Evolutionary conservation across 2,329 filamentous ascomycete genomes (phyloP), one percentile per base, ranked within the genome.

Genomic region (Trichoderma atrobrunneum): DNA sequence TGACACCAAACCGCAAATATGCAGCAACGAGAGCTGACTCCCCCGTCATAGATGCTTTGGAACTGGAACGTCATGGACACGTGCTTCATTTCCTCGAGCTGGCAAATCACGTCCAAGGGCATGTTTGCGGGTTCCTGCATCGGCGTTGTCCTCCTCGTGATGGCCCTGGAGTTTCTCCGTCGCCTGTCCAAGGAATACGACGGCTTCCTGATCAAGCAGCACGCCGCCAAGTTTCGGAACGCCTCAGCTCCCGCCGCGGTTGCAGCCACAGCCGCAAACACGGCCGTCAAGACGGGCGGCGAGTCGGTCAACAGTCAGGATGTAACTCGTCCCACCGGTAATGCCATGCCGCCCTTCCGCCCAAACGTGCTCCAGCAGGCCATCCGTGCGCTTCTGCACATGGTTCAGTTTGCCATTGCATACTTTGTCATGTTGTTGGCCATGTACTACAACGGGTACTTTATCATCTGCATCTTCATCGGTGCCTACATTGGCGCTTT

Each of bases 61-160:
- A 94, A 94, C 80, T 93, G 91, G 91, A 86, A 92, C 80, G 91
- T 90, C 3, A 84, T 92, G 78, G 89, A 92, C 78, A 82, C 90
- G 24, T 93, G 81, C 76, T 95, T 96, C 85, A 87, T 96, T 78
- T 83, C 91, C 28, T 76, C 79, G 8, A 85, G 86, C 26, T 96
- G 93, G 93, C 90, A 90, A 77, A 87, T 95, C 79, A 90, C 84
- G 18, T 91, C 90, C 28, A 82, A 81, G 3, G 90, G 87, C 79
- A 91, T 91, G 87, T 95, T 97, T 78, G 93, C 91, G 62, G 93
- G 91, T 26, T 92, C 90, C 67, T 96, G 93, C 82, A 91, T 97
- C 78, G 93, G 92, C 73, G 90, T 94, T 43, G 85, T 94, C 73
- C 83, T 91, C n/a, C 89, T 97, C 68, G 91, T 92, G 75, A 86